Evolutionary conservation across 441 rosid species (phyloP), one percentile per base, ranked within the genome.

Genomic region (Aleurites moluccanus): DNA sequence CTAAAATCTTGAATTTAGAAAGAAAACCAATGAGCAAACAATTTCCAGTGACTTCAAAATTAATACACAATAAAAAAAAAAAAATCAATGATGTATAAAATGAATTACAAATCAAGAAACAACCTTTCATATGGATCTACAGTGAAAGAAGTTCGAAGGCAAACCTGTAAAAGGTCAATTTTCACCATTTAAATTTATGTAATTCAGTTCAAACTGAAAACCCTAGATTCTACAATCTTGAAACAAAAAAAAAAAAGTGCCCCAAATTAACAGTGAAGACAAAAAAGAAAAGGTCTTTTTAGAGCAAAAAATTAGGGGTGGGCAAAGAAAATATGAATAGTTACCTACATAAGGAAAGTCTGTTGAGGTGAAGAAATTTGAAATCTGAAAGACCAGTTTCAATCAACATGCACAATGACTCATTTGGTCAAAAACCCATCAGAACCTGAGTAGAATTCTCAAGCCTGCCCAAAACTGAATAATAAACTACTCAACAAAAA

Each of bases 331-430:
- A 50, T 18, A 67, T 25, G 11, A 74, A 72, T 23, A 63, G 45
- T 73, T 76, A 86, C 89, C 84, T 77, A 70, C 25, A 61, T 28
- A 50, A 76, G 56, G 57, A 23, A 59, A 72, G 76, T 63, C 60
- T 57, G 52, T 62, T 53, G 56, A 63, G 47, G 70, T 61, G 50
- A 70, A 73, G 73, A 74, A 81, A 78, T 62, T 73, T 62, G 70
- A 80, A 86, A 78, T 67, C 83, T 75, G 75, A 77, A 71, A 80
- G 77, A 78, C 68, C 66, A 74, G 60, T 71, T 79, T 52, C 69
- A 82, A 81, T 81, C 82, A 76, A 45, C 76, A 72, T 74, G 72
- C 65, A 69, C 72, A 78, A 74, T 79, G 80, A 80, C 79, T 74
- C 77, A 75, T 71, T 68, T 80, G 76, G 75, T 77, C 85, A 78